Base-by-base conservation (phyloP, 2,329 filamentous ascomycete species). In the Pestalotiopsis sp. region DNA sequence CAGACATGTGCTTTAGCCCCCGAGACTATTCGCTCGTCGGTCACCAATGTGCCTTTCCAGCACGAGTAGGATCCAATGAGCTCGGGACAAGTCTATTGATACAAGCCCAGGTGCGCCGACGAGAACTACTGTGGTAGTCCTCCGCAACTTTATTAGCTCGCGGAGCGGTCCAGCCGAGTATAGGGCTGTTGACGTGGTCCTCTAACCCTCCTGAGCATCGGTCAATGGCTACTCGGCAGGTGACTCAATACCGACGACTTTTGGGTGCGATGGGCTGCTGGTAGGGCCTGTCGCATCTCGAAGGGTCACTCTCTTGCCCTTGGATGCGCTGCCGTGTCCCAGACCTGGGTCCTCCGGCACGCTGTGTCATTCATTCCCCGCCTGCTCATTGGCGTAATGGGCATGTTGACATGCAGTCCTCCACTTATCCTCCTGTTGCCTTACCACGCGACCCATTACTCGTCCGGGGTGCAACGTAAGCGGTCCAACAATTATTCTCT, bases 381-480 rank as follows among this genome's bases (percentile, higher is more conserved):
- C 24, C 35, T 44, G n/a, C 66, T 67, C 61, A 71, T 72, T 71
- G 70, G 69, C 40, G 66, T 56, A 24, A 61, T 39, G 35, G n/a
- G 56, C 58, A 52, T 67, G 66, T 69, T 70, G 58, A 44, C 13
- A 68, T 68, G 62, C 66, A 65, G 60, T 66, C 69, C 22, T 69
- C 69, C 66, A 65, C 70, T 67, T 68, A 44, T 48, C 48, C 68
- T 68, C 35, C 66, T 66, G 69, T 68, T 60, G 67, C 48, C 68
- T 59, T 52, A 68, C 67, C 68, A 62, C 56, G 39, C 52, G 58
- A 67, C 40, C 24, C 68, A 68, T 56, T 58, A 65, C 52, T 68
- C 68, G 70, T 69, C 70, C 68, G 44, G 68, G 71, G 44, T 70
- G 63, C 68, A 71, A 72, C 44, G 70, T 68, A 65, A 69, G 65